These are phyloP conservation scores for Inga leiocalycina DNA, from an alignment of 306 rosid species.

Conservation along the genomic window DNA sequence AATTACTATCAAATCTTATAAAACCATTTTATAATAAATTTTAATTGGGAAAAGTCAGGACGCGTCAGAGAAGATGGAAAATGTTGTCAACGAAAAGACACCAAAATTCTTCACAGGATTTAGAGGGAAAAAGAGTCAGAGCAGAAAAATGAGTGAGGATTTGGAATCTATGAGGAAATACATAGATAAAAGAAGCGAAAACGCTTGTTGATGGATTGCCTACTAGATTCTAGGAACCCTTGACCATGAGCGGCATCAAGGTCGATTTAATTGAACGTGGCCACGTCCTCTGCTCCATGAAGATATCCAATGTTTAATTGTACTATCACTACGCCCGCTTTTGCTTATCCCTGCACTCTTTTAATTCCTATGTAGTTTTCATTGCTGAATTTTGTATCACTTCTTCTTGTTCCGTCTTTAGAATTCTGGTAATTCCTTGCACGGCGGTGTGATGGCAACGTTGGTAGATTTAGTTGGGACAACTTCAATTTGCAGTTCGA, in stretches of 20 bases:
- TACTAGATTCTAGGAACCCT: slow-evolving; percentile 50
- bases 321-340: neutral
- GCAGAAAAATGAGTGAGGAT: slow-evolving; percentile 22
- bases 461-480: slow-evolving; percentile 82
- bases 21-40: no score
- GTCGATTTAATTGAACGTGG: slow-evolving; percentile 69
- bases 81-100: neutral
- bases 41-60: no score
- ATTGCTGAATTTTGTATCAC: neutral
- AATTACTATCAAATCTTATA: no score
- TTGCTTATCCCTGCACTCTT: neutral
- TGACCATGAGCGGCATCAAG: slow-evolving; percentile 49
- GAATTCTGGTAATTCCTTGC: slow-evolving; percentile 72
- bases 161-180: slow-evolving; percentile 51
- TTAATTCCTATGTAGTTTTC: neutral
- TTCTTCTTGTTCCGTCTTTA: neutral
- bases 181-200: slow-evolving; percentile 53
- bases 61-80: no score
- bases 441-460: slow-evolving; percentile 86
- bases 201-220: slow-evolving; percentile 59
- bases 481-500: slow-evolving; percentile 59
- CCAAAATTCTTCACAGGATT: neutral
- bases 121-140: neutral
- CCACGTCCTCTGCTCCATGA: slow-evolving; percentile 66
- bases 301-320: slow-evolving; percentile 70